These are phyloP conservation scores for Oemleria cerasiformis DNA, from an alignment of 306 rosid genomes.

Conservation along the genomic window DNA sequence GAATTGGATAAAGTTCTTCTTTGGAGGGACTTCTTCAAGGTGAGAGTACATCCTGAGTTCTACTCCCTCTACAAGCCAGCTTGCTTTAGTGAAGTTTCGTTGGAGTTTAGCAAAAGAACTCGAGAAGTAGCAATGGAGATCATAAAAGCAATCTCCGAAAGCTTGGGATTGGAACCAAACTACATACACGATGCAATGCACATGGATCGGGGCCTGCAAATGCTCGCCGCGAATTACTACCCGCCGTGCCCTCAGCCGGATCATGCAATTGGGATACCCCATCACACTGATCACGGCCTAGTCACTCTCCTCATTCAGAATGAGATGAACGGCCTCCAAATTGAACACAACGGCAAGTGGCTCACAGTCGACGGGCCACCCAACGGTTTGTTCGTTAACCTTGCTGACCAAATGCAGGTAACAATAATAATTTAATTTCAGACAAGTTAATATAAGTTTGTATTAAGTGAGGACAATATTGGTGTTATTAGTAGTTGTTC, in stretches of 20 bases:
- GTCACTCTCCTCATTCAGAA: no score
- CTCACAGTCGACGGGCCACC: constrained; percentile 12
- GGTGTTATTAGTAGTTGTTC: no score
- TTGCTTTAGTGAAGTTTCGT: constrained; percentile 29
- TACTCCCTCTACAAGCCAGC: constrained; percentile 46
- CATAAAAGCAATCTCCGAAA: constrained; percentile 16
- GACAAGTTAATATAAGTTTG: no score
- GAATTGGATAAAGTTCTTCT: constrained; percentile 33
- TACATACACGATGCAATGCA: constrained; percentile 21
- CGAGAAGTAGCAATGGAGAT: constrained; percentile 15
- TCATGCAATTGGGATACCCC: constrained; percentile 24
- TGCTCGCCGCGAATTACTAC: constrained; percentile 14
- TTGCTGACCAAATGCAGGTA: constrained; percentile 23
- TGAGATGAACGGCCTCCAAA: constrained; percentile 28
- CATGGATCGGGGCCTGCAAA: constrained; percentile 20
- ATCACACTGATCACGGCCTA: constrained; percentile 27
- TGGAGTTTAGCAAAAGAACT: constrained; percentile 3
- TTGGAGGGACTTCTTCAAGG: constrained; percentile 56
- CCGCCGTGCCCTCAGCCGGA: constrained; percentile 37
- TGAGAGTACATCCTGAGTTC: constrained; percentile 29
- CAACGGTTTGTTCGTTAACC: constrained; percentile 23
- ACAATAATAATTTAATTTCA: no score
- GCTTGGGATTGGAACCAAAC: constrained; percentile 26
- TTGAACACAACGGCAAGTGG: constrained; percentile 26
- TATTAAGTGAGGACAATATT: no score